Percentiles rank a stretch among this genome's conserved stretches.
Conservation (phyloP, 352 stramenopile species). For the Globisporangium alternatum region DNA sequence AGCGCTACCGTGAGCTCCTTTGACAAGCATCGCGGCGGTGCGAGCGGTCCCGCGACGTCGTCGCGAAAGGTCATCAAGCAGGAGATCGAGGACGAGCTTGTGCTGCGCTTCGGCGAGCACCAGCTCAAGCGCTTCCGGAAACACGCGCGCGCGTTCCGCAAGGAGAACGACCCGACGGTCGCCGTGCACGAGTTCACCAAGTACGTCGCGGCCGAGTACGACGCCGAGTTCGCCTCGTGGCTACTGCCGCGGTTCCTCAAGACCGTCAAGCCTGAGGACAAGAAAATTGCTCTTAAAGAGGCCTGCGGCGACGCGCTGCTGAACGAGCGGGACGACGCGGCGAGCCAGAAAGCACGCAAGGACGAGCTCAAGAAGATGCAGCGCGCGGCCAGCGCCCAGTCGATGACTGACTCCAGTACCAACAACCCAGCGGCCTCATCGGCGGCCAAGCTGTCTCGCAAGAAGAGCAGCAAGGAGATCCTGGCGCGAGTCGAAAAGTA, state of each 20-base stretch:
- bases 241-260: slow-evolving; percentile 47
- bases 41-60: background rate
- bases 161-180: slow-evolving; percentile 60
- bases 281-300: slow-evolving; percentile 38
- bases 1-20: slow-evolving; percentile 17
- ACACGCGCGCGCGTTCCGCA: slow-evolving; percentile 53
- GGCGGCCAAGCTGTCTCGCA: slow-evolving; percentile 32
- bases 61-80: slow-evolving; percentile 46
- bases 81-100: slow-evolving; percentile 68
- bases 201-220: slow-evolving; percentile 52
- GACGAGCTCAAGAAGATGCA: slow-evolving; percentile 36
- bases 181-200: slow-evolving; percentile 46
- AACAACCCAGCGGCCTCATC: slow-evolving; percentile 19
- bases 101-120: slow-evolving; percentile 40
- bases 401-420: slow-evolving; percentile 10
- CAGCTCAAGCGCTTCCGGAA: slow-evolving; percentile 75
- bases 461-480: slow-evolving; percentile 69
- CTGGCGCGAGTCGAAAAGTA: slow-evolving; percentile 59
- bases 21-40: slow-evolving; percentile 12
- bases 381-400: slow-evolving; percentile 16
- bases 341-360: slow-evolving; percentile 40
- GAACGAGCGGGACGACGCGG: slow-evolving; percentile 11
- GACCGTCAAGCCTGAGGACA: slow-evolving; percentile 58
- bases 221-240: slow-evolving; percentile 53
- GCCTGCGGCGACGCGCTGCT: slow-evolving; percentile 22